These are phyloP conservation scores for Letharia lupina DNA, from an alignment of 495 filamentous ascomycete species.

Conservation along the genomic window DNA sequence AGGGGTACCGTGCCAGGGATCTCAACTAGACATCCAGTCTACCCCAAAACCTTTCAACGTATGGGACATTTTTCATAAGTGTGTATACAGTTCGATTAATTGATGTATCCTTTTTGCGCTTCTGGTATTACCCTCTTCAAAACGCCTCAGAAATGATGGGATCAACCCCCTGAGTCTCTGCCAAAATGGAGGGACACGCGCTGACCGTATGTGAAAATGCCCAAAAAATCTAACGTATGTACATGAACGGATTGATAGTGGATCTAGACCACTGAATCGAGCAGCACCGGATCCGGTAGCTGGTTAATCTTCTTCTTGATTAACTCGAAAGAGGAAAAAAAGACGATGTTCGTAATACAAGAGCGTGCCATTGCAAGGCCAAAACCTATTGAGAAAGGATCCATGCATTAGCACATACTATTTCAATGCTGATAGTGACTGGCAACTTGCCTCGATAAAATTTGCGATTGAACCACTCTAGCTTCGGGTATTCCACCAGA, in stretches of 20 bases:
- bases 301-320: slow-evolving; percentile 27
- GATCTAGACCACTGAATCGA: slow-evolving; percentile 3
- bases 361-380: slow-evolving; percentile 73
- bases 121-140: neutral
- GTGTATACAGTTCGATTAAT: neutral
- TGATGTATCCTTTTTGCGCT: neutral
- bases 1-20: neutral
- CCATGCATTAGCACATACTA: slow-evolving; percentile 5
- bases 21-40: neutral
- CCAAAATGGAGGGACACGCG: neutral
- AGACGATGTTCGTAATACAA: slow-evolving; percentile 31
- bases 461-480: slow-evolving; percentile 60
- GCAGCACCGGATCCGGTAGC: slow-evolving; percentile 19
- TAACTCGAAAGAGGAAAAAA: slow-evolving; percentile 25
- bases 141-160: neutral
- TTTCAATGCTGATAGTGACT: neutral
- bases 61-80: neutral
- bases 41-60: neutral
- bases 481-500: slow-evolving; percentile 52
- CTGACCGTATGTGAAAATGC: neutral
- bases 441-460: slow-evolving; percentile 52
- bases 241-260: neutral
- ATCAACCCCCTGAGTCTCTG: neutral
- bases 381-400: slow-evolving; percentile 43
- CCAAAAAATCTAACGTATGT: neutral